Percentiles rank a stretch among this genome's conserved stretches.
Evolutionary conservation across 176 grass and related monocot genomes (phyloP).

Genomic region (Panicum miliaceum): DNA sequence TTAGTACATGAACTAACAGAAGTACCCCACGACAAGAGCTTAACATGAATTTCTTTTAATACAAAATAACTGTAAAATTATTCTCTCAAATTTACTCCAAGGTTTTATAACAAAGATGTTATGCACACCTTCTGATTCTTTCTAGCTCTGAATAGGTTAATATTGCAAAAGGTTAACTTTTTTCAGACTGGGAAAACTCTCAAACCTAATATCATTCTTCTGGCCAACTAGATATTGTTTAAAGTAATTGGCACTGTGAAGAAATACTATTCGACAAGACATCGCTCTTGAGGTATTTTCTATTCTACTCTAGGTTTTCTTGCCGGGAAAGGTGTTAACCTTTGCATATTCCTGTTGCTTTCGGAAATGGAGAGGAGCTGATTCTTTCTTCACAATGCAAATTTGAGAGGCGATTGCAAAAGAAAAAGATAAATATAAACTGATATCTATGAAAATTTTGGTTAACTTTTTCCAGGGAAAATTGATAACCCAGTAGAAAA

Average conservation of each 20-base stretch:
- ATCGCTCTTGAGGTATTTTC: not conserved
- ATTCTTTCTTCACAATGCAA: constrained; percentile 49
- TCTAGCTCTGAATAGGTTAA: not conserved
- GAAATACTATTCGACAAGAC: constrained; percentile 1
- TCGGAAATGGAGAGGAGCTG: not conserved
- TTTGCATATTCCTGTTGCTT: constrained; percentile 52
- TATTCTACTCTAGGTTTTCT: constrained; percentile 49
- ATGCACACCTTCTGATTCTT: not conserved
- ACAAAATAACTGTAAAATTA: not conserved
- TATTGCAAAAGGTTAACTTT: not conserved
- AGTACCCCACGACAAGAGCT: constrained; percentile 8
- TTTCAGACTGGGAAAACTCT: not conserved
- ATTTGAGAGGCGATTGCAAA: constrained; percentile 41
- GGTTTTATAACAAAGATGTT: constrained; percentile 16
- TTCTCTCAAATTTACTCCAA: constrained; percentile 2
- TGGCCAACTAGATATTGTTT: constrained; percentile 1
- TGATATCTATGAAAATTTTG: constrained; percentile 18
- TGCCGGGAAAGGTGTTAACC: constrained; percentile 51
- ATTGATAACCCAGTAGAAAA: constrained; percentile 24
- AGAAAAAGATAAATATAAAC: constrained; percentile 40
- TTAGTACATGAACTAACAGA: constrained; percentile 21
- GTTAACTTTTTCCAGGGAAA: not conserved
- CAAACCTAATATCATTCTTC: constrained; percentile 17
- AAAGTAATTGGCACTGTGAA: constrained; percentile 14
- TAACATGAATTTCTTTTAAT: not conserved